Conservation (phyloP, 208 protist genomes). For the Acanthamoeba castellanii region DNA sequence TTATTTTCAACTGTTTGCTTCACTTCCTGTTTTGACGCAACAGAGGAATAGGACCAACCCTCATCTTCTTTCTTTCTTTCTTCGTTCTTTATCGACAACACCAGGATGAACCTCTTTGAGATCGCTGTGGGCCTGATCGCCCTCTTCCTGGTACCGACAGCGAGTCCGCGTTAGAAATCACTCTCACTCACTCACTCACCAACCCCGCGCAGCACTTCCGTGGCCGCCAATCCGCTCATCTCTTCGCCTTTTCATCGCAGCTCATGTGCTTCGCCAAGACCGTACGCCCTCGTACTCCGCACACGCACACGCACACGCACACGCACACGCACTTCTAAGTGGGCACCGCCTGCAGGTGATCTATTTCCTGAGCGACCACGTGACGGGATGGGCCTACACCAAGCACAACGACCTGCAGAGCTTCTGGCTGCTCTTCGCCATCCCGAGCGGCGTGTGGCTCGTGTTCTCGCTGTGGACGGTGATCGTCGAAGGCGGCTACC, state of each 20-base stretch:
- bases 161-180: no score
- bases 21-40: no score
- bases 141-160: neutral
- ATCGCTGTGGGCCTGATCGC: neutral
- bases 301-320: neutral
- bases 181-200: neutral
- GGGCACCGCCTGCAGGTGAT: neutral
- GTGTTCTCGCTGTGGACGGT: slow-evolving; percentile 25
- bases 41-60: no score
- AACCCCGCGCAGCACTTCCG: slow-evolving; percentile 4
- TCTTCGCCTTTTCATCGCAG: slow-evolving; percentile 39
- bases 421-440: slow-evolving; percentile 55
- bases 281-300: neutral
- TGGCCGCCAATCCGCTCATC: neutral
- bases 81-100: no score
- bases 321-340: neutral
- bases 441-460: slow-evolving; percentile 53
- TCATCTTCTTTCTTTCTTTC: neutral
- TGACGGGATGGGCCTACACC: slow-evolving; percentile 27
- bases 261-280: slow-evolving; percentile 68
- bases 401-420: slow-evolving; percentile 25
- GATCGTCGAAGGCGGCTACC: neutral
- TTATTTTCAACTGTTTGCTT: no score
- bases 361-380: slow-evolving; percentile 51
- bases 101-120: slow-evolving; percentile 66